Conservation (phyloP, 768 basidiomycete species). For the Lactifluus echinatus region DNA sequence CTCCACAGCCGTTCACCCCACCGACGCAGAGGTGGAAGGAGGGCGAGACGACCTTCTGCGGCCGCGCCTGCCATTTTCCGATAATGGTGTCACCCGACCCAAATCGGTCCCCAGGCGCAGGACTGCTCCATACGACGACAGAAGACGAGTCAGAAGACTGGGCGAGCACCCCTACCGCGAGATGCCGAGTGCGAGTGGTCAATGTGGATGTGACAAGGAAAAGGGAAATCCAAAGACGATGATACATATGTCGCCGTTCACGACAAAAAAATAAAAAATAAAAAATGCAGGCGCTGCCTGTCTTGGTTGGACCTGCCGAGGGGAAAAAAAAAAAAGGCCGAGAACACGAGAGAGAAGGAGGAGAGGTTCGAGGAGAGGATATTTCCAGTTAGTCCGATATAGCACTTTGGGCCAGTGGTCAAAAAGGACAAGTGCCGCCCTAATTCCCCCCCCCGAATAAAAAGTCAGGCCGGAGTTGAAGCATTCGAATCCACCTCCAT, state of each 20-base stretch:
- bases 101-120: constrained; percentile 24
- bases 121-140: constrained; percentile 26
- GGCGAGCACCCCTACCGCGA: background rate
- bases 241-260: background rate
- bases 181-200: background rate
- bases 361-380: background rate
- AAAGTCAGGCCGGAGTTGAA: constrained; percentile 45
- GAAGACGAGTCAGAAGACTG: background rate
- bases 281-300: constrained; percentile 9
- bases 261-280: background rate
- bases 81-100: constrained; percentile 27
- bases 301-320: constrained; percentile 12
- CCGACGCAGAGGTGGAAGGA: constrained; percentile 29
- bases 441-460: background rate
- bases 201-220: background rate
- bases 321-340: background rate
- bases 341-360: background rate
- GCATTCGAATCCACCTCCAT: constrained; percentile 74
- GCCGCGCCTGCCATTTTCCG: constrained; percentile 25
- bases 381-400: background rate
- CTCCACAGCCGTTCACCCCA: constrained; percentile 21
- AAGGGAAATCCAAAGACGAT: background rate
- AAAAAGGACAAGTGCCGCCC: no score
- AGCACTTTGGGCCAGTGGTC: constrained; percentile 26
- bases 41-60: constrained; percentile 26